Evolutionary conservation across 768 basidiomycete genomes (phyloP), one percentile per base, ranked within the genome.

Genomic region (Collybiopsis confluens): DNA sequence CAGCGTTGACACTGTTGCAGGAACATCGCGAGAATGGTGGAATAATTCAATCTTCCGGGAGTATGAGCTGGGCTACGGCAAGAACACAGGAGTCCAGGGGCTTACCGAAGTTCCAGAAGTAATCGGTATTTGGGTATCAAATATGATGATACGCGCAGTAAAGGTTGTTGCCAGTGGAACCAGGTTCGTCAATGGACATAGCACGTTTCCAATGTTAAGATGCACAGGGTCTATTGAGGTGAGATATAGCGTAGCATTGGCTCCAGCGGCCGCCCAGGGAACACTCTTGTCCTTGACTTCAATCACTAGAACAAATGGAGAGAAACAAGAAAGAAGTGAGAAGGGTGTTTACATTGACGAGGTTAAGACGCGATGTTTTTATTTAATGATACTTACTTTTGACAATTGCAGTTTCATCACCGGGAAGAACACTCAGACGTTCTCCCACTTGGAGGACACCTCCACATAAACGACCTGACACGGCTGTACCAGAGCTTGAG

Each of bases 391-490:
- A 61, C 73, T 61, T 63, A 85, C 85, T 75, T 75, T 79, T 86
- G 2, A 99, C 89, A 16, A 89, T 67, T 0, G 85, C 90, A 5
- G 79, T 86, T 67, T 97, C 95, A 64, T 98, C 95, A 9, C 96
- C 96, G 0, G 97, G 97, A 3, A 97, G 72, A 46, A 95, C 83
- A 38, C 92, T 78, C 35, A 98, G 61, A 37, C 81, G 77, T 71
- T 98, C 95, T 2, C 97, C 96, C 2, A 94, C 88, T 68, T 98
- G 95, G 3, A 98, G 79, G 35, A 98, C 75, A 4, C 97, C 97
- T 40, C 87, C 84, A 61, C 86, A 90, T 41, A 98, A 72, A 46
- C 94, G 74, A 16, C 97, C 97, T 21, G 86, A 81, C 0, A 98
- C 83, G 0, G 85, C 89, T 4, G 81, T 82, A 2, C 88, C 82